These are phyloP conservation scores for Hyaloscypha finlandica DNA, from an alignment of 495 filamentous ascomycete genomes.

Conservation along the genomic window DNA sequence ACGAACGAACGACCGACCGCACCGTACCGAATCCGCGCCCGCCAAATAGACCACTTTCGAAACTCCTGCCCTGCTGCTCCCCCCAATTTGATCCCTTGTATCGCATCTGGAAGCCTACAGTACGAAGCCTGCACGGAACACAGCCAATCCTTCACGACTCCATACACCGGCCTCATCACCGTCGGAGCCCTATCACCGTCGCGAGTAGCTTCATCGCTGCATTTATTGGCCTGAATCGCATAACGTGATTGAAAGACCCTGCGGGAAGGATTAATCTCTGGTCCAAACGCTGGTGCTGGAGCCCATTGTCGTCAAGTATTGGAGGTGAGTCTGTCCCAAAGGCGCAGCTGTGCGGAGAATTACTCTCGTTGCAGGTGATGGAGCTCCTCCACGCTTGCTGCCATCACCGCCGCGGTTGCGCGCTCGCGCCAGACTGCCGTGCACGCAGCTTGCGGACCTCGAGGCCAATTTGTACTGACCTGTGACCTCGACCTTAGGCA, in stretches of 20 bases:
- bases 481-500: neutral
- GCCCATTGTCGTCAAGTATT: slow-evolving; percentile 17
- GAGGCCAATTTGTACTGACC: slow-evolving; percentile 12
- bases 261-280: slow-evolving; percentile 30
- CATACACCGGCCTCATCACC: slow-evolving; percentile 19
- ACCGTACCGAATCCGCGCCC: neutral
- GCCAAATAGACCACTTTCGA: slow-evolving; percentile 9
- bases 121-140: slow-evolving; percentile 22
- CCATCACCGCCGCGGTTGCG: slow-evolving; percentile 14
- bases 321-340: slow-evolving; percentile 27
- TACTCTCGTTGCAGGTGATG: slow-evolving; percentile 12
- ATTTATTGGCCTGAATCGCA: slow-evolving; percentile 27
- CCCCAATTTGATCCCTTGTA: slow-evolving; percentile 6
- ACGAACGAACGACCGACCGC: neutral
- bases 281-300: slow-evolving; percentile 11
- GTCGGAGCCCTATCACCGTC: slow-evolving; percentile 30
- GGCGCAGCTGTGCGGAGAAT: slow-evolving; percentile 19
- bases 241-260: slow-evolving; percentile 31
- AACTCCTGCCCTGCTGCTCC: neutral
- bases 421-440: slow-evolving; percentile 20
- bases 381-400: slow-evolving; percentile 7
- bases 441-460: neutral
- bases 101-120: slow-evolving; percentile 11
- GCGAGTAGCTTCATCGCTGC: slow-evolving; percentile 24
- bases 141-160: slow-evolving; percentile 25